A percentile compares a stretch with the other conserved stretches of the same genome.
Conservation (phyloP, 169 alveolate species). For the Plasmodium adleri region DNA sequence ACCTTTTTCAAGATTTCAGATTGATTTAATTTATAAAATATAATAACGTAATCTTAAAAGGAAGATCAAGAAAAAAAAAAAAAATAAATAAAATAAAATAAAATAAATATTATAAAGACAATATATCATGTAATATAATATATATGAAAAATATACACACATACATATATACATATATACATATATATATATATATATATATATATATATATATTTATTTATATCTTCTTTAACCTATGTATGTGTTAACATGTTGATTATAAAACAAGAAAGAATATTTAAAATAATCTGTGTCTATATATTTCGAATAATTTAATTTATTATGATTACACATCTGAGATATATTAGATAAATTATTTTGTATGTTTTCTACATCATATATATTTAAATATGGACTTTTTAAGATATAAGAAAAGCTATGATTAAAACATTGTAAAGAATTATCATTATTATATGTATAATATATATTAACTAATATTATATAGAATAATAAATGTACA, state of each 20-base stretch:
- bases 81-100: neutral
- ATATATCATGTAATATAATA: neutral
- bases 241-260: slow-evolving; percentile 29
- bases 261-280: neutral
- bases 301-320: slow-evolving; percentile 12
- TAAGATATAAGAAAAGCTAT: slow-evolving; percentile 8
- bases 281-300: neutral
- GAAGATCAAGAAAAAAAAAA: neutral
- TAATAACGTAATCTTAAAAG: slow-evolving; percentile 37
- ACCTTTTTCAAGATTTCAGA: slow-evolving; percentile 30
- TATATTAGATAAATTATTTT: slow-evolving; percentile 12
- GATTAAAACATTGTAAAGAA: slow-evolving; percentile 20
- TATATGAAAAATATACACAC: neutral
- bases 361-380: slow-evolving; percentile 6
- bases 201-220: neutral
- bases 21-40: slow-evolving; percentile 13
- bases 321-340: slow-evolving; percentile 37
- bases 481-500: slow-evolving; percentile 42
- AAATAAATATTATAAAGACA: no score
- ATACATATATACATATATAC: neutral
- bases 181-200: neutral
- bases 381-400: slow-evolving; percentile 6
- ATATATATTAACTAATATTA: slow-evolving; percentile 24
- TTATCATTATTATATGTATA: slow-evolving; percentile 19
- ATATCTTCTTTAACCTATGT: slow-evolving; percentile 8